phyloP scores from a whole-genome alignment of 352 stramenopile species.

The Phytophthora fragariaefolia region DNA sequence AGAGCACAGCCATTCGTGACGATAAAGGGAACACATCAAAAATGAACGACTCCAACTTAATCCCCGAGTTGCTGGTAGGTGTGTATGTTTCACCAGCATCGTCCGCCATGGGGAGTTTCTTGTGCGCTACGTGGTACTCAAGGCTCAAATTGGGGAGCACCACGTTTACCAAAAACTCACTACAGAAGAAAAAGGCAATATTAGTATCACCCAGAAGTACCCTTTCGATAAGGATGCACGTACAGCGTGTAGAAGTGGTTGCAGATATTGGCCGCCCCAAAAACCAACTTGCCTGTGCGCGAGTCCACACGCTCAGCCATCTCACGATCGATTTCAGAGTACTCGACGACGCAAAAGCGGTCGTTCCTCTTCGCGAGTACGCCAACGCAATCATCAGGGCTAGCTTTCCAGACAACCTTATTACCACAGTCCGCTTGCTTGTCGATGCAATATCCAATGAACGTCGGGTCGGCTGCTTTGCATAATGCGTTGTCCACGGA shows the following conservation, averaged over 20 bases:
- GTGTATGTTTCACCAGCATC: constrained; percentile 79
- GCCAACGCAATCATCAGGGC: constrained; percentile 93
- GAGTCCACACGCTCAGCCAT: constrained; percentile 67
- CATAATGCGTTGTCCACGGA: constrained; percentile 98
- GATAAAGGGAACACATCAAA: constrained; percentile 98
- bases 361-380: constrained; percentile 82
- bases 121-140: constrained; percentile 96
- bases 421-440: constrained; percentile 95
- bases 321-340: constrained; percentile 93
- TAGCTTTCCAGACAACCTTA: constrained; percentile 96
- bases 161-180: constrained; percentile 86
- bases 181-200: constrained; percentile 17
- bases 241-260: constrained; percentile 97
- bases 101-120: constrained; percentile 96
- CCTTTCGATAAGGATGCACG: constrained; percentile 29
- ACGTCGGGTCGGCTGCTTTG: constrained; percentile 94
- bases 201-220: not conserved
- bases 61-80: constrained; percentile 89
- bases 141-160: constrained; percentile 80
- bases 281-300: constrained; percentile 88
- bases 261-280: constrained; percentile 97
- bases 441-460: constrained; percentile 97
- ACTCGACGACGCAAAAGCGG: constrained; percentile 95
- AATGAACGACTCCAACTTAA: constrained; percentile 99
- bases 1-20: constrained; percentile 92